Evolutionary conservation across 1,284 basidiomycete species (phyloP), one percentile per base, ranked within the genome.

Genomic region (Abortiporus biennis): DNA sequence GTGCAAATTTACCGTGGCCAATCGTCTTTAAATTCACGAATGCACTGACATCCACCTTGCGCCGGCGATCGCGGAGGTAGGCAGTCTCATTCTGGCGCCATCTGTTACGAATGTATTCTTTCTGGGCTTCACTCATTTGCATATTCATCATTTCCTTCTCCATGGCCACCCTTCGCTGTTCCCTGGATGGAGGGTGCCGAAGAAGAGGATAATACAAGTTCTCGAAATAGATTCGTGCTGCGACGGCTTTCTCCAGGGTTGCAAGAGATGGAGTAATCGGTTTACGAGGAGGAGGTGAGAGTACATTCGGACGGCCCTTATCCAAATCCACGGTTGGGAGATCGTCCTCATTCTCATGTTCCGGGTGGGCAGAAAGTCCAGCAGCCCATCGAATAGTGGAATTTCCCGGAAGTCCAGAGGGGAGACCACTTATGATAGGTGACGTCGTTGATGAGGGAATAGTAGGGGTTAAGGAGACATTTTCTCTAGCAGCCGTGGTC

Each of bases 1-100:
- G 32, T 34, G 32, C 31, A 43, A 36, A 58, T 74, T 57, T 52
- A 85, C 93, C 94, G 61, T 96, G 92, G 33, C 95, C 94, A 57
- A 98, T 96, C 36, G 92, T 93, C 71, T 96, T 90, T 51, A 97
- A 76, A 62, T 89, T 88, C 50, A 82, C 75, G 63, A 98, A 98
- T 29, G 85, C 85, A 53, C 80, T 87, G 42, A 81, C 81, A 55
- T 89, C 86, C 33, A 97, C 85, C 59, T 85, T 86, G 37, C 74
- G 75, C 51, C 93, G 75, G 47, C 80, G 74, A 53, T 93, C 91
- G 38, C 93, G 80, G 55, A 97, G 70, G 62, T 94, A 87, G 38
- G 85, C 83, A 1, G 87, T 92, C 69, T 97, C 93, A 57, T 92
- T 92, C 60, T 83, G 77, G 36, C 74, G 69, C 89, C 92, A 92